A percentile compares a stretch with the other conserved stretches of the same genome.
phyloP scores from a whole-genome alignment of 352 stramenopile genomes.

The Globisporangium acanthophoron region DNA sequence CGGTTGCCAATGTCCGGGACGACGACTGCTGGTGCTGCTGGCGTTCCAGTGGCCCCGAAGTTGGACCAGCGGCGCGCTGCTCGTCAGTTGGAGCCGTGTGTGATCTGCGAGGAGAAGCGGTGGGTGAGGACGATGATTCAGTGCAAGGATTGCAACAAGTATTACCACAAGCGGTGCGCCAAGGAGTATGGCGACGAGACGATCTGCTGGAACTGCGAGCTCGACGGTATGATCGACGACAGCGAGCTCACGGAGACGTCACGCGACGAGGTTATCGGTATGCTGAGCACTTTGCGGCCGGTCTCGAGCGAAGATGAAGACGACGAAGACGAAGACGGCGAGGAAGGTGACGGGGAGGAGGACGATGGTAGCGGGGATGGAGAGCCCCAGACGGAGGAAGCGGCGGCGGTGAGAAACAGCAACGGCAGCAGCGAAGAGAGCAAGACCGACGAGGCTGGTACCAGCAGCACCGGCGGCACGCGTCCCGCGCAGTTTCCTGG shows the following conservation, averaged over 20 bases:
- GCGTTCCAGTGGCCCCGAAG: constrained; percentile 10
- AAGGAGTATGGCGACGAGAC: constrained; percentile 65
- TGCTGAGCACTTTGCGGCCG: constrained; percentile 42
- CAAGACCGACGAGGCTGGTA: constrained; percentile 9
- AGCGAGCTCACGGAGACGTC: constrained; percentile 56
- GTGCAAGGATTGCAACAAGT: constrained; percentile 49
- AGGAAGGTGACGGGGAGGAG: constrained; percentile 6
- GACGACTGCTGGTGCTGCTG: constrained; percentile 5
- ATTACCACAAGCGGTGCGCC: constrained; percentile 69
- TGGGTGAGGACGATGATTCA: constrained; percentile 29
- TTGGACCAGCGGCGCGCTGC: constrained; percentile 16
- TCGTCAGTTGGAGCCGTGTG: constrained; percentile 40
- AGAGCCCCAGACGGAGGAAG: constrained; percentile 1
- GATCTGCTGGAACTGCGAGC: constrained; percentile 72
- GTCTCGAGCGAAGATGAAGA: constrained; percentile 15
- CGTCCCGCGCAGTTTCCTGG: constrained; percentile 11
- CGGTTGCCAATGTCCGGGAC: neutral
- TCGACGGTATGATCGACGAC: constrained; percentile 72
- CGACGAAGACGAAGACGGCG: constrained; percentile 9
- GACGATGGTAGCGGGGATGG: constrained; percentile 5
- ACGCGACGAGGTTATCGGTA: constrained; percentile 30
- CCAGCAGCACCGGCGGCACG: neutral
- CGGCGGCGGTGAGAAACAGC: neutral
- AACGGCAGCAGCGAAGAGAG: neutral
- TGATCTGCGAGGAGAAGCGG: constrained; percentile 48